Evolutionary conservation across 768 basidiomycete genomes (phyloP), one percentile per base, ranked within the genome.

Genomic region (Phanerochaete sordida): DNA sequence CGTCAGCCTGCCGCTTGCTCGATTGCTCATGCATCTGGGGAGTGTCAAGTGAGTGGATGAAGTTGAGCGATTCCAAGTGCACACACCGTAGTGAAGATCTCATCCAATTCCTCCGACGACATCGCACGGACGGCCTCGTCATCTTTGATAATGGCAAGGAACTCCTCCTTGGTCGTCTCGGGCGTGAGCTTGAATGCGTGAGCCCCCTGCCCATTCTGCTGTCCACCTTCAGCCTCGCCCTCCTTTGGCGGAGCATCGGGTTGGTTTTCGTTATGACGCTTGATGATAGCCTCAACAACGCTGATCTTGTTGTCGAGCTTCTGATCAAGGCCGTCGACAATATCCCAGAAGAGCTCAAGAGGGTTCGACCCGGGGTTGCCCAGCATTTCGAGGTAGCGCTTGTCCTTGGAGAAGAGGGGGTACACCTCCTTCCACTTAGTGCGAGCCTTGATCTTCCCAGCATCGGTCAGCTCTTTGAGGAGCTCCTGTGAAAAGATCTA

Each of bases 281-380:
- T 80, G 63, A 91, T 78, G 3, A 80, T 86, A 30, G 77, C 80
- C 60, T 88, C 86, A 2, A 90, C 84, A 30, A 83, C 67, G n/a
- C 79, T 79, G 19, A 91, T 86, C 68, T 91, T 91, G 21, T 81
- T 81, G 62, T 95, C 93, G 19, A 96, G 81, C 64, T 86, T 82
- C 69, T 95, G 91, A 68, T 94, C 95, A 2, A 97, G 80, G 44
- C 78, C 80, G 72, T 99, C 97, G 47, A 97, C 88, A 11, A 82
- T 71, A 73, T 98, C 96, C 93, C 95, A 97, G 75, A 97, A 98
- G 3, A 98, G 82, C 68, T 99, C 97, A 30, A 99, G 81, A 0
- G 96, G 95, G 65, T 91, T 95, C 1, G 94, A 96, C 15, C 97
- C 97, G 8, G 92, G 91, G 66, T 90, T 91, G 16, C 97, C 96